These are phyloP conservation scores for Cydonia oblonga DNA, from an alignment of 331 rosid genomes.

Conservation along the genomic window DNA sequence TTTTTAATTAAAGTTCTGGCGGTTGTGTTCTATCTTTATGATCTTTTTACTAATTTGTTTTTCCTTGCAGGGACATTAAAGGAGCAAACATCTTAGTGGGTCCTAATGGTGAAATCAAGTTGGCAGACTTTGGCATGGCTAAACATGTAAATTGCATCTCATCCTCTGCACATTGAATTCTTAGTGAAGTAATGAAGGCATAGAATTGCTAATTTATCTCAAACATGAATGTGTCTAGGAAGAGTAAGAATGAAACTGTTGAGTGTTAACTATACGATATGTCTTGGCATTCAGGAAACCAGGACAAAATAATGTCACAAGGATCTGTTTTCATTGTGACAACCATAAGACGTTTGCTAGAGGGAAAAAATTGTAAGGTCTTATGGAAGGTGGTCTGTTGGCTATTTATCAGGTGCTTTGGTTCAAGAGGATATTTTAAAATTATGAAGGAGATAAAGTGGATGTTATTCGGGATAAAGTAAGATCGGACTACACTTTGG, in stretches of 20 bases:
- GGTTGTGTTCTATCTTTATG: background rate
- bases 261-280: background rate
- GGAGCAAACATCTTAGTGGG: conserved; percentile 94
- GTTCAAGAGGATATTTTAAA: background rate
- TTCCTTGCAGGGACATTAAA: conserved; percentile 78
- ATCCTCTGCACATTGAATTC: background rate
- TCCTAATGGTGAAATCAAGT: conserved; percentile 83
- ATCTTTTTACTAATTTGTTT: background rate
- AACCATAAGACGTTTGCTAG: background rate
- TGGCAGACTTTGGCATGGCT: conserved; percentile 98
- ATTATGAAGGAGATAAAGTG: background rate
- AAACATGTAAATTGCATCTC: conserved; percentile 44
- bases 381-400: background rate
- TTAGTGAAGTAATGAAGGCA: background rate
- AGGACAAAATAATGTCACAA: background rate
- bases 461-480: background rate
- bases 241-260: background rate
- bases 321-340: background rate
- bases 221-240: background rate
- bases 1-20: background rate
- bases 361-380: background rate
- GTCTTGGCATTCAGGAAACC: background rate
- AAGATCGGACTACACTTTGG: background rate
- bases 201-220: background rate
- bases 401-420: background rate